Evolutionary conservation across 2,329 filamentous ascomycete species (phyloP).

Genomic region (Lasiodiplodia sp.): DNA sequence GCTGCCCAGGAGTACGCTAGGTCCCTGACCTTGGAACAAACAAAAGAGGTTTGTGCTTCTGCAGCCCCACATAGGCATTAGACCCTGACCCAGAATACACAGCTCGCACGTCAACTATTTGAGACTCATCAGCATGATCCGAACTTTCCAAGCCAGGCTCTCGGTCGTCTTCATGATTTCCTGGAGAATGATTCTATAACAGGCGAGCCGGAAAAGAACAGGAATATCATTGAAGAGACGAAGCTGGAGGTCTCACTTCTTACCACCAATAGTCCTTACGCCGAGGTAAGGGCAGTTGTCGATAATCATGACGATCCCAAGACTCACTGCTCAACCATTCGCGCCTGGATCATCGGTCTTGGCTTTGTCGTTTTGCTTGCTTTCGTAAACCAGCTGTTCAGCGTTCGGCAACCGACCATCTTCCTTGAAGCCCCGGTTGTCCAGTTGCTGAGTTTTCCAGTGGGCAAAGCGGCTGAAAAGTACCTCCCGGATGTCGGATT

Average conservation of each 20-base stretch:
- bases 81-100: not conserved
- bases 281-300: conserved; percentile 32
- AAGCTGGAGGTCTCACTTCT: conserved; percentile 63
- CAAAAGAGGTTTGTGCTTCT: not conserved
- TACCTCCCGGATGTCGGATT: conserved; percentile 29
- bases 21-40: not conserved
- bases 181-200: conserved; percentile 55
- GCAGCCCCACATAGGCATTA: not conserved
- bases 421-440: conserved; percentile 67
- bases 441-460: conserved; percentile 70
- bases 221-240: conserved; percentile 60
- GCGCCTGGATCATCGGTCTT: conserved; percentile 56
- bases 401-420: conserved; percentile 67
- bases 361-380: conserved; percentile 54
- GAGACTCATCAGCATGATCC: conserved; percentile 55
- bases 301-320: conserved; percentile 33
- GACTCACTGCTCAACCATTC: conserved; percentile 45
- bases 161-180: conserved; percentile 52
- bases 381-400: conserved; percentile 68
- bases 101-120: conserved; percentile 43
- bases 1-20: not conserved
- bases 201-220: conserved; percentile 56
- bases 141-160: conserved; percentile 55
- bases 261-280: conserved; percentile 43
- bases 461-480: conserved; percentile 30